Evolutionary conservation across 345 rosid genomes (phyloP), one percentile per base, ranked within the genome.

Genomic region (Acer campestre): DNA sequence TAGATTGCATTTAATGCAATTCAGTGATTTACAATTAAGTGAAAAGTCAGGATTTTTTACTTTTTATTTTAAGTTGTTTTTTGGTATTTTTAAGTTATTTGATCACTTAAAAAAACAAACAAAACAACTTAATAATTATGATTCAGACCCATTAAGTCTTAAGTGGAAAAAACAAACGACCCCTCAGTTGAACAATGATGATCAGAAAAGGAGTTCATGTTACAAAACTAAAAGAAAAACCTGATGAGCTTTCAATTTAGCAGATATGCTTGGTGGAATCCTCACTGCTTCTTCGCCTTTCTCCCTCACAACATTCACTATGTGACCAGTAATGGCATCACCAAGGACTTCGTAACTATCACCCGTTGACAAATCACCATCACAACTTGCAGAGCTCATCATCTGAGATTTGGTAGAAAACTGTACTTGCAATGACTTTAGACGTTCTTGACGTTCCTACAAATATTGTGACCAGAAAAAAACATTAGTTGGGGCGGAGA

Each of bases 301-400:
- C 83, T 97, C 99, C 89, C 99, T 89, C 78, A 90, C 95, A 76
- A 97, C 99, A 90, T 97, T 97, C 80, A 97, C 97, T 83, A 97
- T 87, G 85, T 89, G 93, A 77, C 99, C 99, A 59, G 84, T 80
- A 62, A 59, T 77, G 75, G 97, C 84, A 85, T 97, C 98, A 69
- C 99, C 99, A 81, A 90, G 94, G 68, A 93, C 92, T 78, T 90
- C 97, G 68, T 80, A 64, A 73, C 81, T 89, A 46, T 90, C 89
- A 79, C 93, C 98, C 78, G 88, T 88, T 35, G 89, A 82, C 75
- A 88, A 81, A 75, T 70, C 84, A 66, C 90, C 84, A 76, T 73
- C 80, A 75, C 75, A 79, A 83, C 78, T 90, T 74, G 77, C 78
- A 74, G 90, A 79, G 78, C 79, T 81, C 85, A 76, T 61, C 79